Evolutionary conservation across 2,329 filamentous ascomycete species (phyloP).

Genomic region (Pyrenophora teres): DNA sequence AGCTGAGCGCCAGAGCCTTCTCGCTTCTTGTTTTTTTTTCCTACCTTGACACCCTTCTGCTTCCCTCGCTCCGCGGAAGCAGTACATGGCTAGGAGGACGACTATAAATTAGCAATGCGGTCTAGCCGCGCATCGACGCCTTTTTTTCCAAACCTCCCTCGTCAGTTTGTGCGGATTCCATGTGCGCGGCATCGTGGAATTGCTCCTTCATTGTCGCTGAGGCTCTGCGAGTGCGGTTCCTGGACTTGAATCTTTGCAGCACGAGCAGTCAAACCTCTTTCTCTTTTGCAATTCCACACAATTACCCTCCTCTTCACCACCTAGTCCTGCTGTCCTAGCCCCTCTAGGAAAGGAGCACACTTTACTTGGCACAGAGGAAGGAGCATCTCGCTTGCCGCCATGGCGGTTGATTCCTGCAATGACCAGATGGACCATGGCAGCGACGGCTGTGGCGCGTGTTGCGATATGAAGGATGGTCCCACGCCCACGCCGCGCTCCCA

Average conservation of each 20-base stretch:
- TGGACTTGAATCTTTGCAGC: not conserved
- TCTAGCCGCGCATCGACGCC: constrained; percentile 13
- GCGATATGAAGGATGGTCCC: constrained; percentile 5
- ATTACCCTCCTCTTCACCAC: not conserved
- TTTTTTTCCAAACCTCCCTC: constrained; percentile 6
- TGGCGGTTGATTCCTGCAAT: constrained; percentile 5
- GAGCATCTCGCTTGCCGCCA: not conserved
- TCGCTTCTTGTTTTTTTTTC: not conserved
- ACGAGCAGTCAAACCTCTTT: not conserved
- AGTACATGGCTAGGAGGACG: not conserved
- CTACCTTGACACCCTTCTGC: not conserved
- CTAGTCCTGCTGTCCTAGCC: no score
- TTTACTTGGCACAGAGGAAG: not conserved
- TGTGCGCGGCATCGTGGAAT: constrained; percentile 9
- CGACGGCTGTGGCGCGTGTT: not conserved
- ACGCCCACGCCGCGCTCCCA: constrained; percentile 15
- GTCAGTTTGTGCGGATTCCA: constrained; percentile 11
- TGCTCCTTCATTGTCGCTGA: not conserved
- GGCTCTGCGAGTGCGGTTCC: no score
- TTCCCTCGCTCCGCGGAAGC: constrained; percentile 6
- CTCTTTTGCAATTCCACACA: not conserved
- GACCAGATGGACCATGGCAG: not conserved
- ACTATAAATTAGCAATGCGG: constrained; percentile 17
- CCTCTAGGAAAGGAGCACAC: not conserved
- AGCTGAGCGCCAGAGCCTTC: not conserved